A percentile compares a stretch with the other conserved stretches of the same genome.
Conservation (phyloP, 176 grass and related monocot genomes). For the Hordeum marinum region DNA sequence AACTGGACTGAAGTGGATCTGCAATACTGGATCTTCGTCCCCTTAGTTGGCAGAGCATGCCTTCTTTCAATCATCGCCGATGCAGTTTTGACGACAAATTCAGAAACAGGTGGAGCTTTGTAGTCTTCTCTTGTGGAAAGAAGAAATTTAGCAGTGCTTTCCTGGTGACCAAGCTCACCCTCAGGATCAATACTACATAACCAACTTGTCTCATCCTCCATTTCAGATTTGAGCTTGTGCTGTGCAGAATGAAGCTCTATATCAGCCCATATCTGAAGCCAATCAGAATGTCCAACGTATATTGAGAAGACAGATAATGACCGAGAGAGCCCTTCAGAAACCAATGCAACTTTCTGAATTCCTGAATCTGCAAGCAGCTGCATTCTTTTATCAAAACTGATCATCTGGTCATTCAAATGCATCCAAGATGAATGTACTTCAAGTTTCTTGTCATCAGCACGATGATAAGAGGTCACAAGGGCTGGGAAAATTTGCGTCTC, state of each 20-base stretch:
- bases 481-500: constrained; percentile 65
- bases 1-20: constrained; percentile 58
- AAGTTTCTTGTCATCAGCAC: constrained; percentile 40
- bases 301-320: constrained; percentile 76
- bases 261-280: constrained; percentile 78
- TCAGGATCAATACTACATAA: constrained; percentile 34
- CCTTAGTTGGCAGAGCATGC: constrained; percentile 46
- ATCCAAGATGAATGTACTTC: constrained; percentile 70
- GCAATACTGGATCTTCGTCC: constrained; percentile 53
- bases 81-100: constrained; percentile 75
- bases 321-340: constrained; percentile 56
- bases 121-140: constrained; percentile 79
- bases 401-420: constrained; percentile 82
- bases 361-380: constrained; percentile 66
- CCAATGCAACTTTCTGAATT: constrained; percentile 43
- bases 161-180: constrained; percentile 25
- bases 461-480: constrained; percentile 37
- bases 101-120: constrained; percentile 70
- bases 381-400: constrained; percentile 93
- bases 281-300: constrained; percentile 75
- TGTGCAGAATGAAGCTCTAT: constrained; percentile 70
- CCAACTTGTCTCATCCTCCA: constrained; percentile 58
- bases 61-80: constrained; percentile 77
- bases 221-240: constrained; percentile 60
- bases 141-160: constrained; percentile 49